Base-by-base conservation (phyloP, 202 grass and related monocot species). In the Digitaria exilis region DNA sequence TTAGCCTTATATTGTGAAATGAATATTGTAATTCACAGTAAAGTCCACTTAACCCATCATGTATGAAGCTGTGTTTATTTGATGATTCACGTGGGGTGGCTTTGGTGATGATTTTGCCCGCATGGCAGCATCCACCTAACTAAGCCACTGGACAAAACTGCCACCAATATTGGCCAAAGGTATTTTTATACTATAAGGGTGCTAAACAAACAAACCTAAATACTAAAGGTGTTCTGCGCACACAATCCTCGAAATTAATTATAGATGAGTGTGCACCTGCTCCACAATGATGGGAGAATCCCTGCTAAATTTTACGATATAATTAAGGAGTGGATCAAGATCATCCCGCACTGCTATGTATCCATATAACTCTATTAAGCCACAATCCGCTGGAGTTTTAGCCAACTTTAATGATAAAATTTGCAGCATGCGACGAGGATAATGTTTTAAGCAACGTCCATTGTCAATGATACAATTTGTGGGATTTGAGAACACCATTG, bases 401-500 rank as follows among this genome's bases (percentile, higher is more conserved):
- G n/a, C n/a, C n/a, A n/a, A n/a, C n/a, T n/a, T n/a, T n/a, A n/a
- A n/a, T n/a, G n/a, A n/a, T n/a, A n/a, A n/a, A n/a, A n/a, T n/a
- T n/a, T n/a, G n/a, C 39, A 74, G 69, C 80, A 83, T 65, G 43
- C 2, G 10, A 37, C 21, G 0, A 29, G 22, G 2, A 42, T 0
- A 18, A 77, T 77, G 74, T 12, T 9, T 0, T 1, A 10, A 0
- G 57, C 74, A 77, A 30, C 4, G 21, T 77, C 74, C 74, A 62
- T 77, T 21, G 4, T 2, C 1, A 21, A 21, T 7, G 15, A 39
- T 64, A 29, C 44, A 63, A 52, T 65, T 3, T 41, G 44, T 19
- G 16, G 69, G 58, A 15, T 42, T 18, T 64, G 80, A 83, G 11
- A 73, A 64, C n/a, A 0, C 14, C 56, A 73, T 82, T 35, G 56